phyloP scores from a whole-genome alignment of 2,329 filamentous ascomycete species.

The Aspergillus ruber region DNA sequence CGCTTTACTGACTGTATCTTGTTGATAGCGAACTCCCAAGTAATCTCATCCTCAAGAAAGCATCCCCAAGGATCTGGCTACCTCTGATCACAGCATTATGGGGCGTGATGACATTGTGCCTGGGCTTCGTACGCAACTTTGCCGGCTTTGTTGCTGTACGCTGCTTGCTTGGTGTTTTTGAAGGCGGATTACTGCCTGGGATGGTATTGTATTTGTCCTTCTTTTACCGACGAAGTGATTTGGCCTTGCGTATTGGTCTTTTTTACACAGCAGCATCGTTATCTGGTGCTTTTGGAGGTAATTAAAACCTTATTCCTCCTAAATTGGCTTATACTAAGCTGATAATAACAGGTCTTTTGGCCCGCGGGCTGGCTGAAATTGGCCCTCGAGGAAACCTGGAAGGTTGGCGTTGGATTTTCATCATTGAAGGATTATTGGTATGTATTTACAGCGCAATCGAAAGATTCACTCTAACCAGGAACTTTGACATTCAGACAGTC shows the following conservation, averaged over 20 bases:
- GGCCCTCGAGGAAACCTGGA: conserved; percentile 48
- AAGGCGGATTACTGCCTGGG: conserved; percentile 60
- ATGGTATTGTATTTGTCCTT: conserved; percentile 62
- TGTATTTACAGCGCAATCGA: background rate
- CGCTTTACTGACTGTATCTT: conserved; percentile 1
- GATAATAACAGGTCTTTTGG: conserved; percentile 44
- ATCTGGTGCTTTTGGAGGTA: conserved; percentile 58
- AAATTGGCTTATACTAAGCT: background rate
- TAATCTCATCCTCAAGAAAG: conserved; percentile 57
- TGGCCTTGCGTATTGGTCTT: conserved; percentile 58
- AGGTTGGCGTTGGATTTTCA: conserved; percentile 59
- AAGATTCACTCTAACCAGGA: background rate
- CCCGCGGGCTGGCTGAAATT: conserved; percentile 56
- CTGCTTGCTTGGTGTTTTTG: conserved; percentile 56
- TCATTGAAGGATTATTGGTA: conserved; percentile 49
- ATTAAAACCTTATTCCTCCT: background rate
- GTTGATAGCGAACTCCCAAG: conserved; percentile 54
- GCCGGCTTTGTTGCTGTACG: conserved; percentile 56
- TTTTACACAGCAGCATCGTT: conserved; percentile 63
- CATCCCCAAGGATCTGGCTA: conserved; percentile 56
- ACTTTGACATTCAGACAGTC: conserved; percentile 41
- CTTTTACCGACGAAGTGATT: conserved; percentile 55
- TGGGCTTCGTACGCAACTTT: conserved; percentile 33
- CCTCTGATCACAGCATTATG: conserved; percentile 51
- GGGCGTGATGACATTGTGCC: conserved; percentile 49